These are phyloP conservation scores for Fusarium abutilonis DNA, from an alignment of 2,329 filamentous ascomycete species.

Conservation along the genomic window DNA sequence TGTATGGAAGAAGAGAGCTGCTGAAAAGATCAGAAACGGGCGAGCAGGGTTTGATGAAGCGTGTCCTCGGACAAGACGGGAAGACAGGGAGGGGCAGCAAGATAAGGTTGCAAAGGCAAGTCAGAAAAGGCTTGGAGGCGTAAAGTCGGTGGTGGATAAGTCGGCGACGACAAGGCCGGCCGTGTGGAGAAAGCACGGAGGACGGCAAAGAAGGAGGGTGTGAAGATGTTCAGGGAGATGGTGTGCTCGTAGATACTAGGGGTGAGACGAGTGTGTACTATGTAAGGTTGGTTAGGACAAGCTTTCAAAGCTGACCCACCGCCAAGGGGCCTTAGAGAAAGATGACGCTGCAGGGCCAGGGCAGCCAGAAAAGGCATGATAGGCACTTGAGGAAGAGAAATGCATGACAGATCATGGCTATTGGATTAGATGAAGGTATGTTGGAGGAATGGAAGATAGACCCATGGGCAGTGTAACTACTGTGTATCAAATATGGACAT, in stretches of 20 bases:
- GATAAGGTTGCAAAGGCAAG: constrained; percentile 46
- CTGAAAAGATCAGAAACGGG: constrained; percentile 25
- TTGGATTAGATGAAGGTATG: constrained; percentile 25
- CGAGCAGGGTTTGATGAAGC: constrained; percentile 37
- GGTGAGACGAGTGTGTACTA: constrained; percentile 18
- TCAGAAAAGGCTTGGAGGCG: constrained; percentile 40
- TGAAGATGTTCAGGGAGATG: constrained; percentile 20
- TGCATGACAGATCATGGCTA: constrained; percentile 36
- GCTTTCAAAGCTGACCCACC: constrained; percentile 46
- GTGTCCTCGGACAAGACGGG: constrained; percentile 36
- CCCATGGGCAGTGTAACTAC: neutral
- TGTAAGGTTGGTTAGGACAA: constrained; percentile 46
- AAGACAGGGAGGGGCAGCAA: constrained; percentile 41
- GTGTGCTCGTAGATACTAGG: constrained; percentile 19
- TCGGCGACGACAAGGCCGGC: constrained; percentile 50
- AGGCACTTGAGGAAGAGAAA: constrained; percentile 21
- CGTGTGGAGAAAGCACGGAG: constrained; percentile 46
- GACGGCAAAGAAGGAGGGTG: constrained; percentile 44
- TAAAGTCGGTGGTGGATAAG: constrained; percentile 46
- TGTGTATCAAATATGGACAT: constrained; percentile 1
- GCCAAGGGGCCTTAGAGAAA: constrained; percentile 34
- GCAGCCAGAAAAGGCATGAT: constrained; percentile 26
- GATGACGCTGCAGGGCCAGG: constrained; percentile 43
- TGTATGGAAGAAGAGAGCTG: constrained; percentile 8
- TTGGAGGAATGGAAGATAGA: constrained; percentile 26